Evolutionary conservation across 768 basidiomycete species (phyloP).

Genomic region (Pholiota conissans): DNA sequence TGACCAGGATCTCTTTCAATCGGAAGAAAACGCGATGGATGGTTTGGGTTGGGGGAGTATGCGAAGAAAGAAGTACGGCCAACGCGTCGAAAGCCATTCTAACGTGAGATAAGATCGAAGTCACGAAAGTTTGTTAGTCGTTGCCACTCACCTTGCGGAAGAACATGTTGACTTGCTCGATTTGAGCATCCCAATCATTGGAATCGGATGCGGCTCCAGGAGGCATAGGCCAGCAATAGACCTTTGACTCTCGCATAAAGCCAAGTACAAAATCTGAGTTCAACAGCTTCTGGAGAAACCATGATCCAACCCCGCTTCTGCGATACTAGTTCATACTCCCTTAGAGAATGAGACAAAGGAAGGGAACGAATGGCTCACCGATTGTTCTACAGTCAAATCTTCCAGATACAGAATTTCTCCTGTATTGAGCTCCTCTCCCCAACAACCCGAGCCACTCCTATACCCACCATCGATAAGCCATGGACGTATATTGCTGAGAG

Average conservation of each 20-base stretch:
- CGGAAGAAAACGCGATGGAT: constrained; percentile 19
- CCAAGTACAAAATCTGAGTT: not conserved
- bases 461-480: constrained; percentile 1
- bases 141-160: not conserved
- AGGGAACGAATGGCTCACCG: not conserved
- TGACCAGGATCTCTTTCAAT: constrained; percentile 3
- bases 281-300: not conserved
- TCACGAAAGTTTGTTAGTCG: not conserved
- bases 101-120: not conserved
- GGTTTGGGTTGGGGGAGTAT: constrained; percentile 18
- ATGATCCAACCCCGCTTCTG: constrained; percentile 3
- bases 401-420: constrained; percentile 5
- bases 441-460: constrained; percentile 9
- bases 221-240: constrained; percentile 5
- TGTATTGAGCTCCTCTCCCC: constrained; percentile 7
- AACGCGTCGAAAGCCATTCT: constrained; percentile 28
- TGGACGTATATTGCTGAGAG: not conserved
- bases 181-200: not conserved
- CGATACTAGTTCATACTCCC: not conserved
- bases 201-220: not conserved
- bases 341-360: not conserved
- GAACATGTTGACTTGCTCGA: not conserved
- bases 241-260: not conserved
- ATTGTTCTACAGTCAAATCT: not conserved
- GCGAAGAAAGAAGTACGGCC: constrained; percentile 25